Conservation (phyloP, 1,284 basidiomycete species). For the Vanrija sp. region DNA sequence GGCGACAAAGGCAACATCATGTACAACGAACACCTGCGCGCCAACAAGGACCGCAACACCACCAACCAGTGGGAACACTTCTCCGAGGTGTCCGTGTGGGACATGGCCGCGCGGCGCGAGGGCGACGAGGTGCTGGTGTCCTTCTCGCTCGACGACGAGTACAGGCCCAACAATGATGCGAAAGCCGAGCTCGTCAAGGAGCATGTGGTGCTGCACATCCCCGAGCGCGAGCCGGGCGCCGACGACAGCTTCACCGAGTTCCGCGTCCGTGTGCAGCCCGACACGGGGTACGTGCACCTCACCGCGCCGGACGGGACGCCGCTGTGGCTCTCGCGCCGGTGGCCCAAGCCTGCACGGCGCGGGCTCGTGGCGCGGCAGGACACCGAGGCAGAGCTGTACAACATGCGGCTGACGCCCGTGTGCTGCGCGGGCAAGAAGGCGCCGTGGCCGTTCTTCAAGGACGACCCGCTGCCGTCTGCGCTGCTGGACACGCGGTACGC, state of each 20-base stretch:
- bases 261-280: not conserved
- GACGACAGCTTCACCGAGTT: not conserved
- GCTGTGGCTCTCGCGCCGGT: not conserved
- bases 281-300: conserved; percentile 11
- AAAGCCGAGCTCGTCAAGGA: not conserved
- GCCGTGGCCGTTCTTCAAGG: conserved; percentile 33
- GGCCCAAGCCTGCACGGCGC: not conserved
- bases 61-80: no score
- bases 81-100: no score
- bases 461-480: conserved; percentile 29
- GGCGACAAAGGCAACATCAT: no score
- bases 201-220: not conserved
- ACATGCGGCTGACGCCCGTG: conserved; percentile 22
- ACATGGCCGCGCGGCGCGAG: no score
- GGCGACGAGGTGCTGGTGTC: no score
- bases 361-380: not conserved
- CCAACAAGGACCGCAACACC: no score
- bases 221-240: no score
- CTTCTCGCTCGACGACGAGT: no score
- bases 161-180: no score
- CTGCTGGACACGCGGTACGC: conserved; percentile 19
- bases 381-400: not conserved
- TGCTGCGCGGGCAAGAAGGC: conserved; percentile 25
- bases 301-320: not conserved
- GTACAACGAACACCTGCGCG: no score